Evolutionary conservation across 2,329 filamentous ascomycete species (phyloP), one percentile per base, ranked within the genome.

Genomic region (Epichloe sibirici): DNA sequence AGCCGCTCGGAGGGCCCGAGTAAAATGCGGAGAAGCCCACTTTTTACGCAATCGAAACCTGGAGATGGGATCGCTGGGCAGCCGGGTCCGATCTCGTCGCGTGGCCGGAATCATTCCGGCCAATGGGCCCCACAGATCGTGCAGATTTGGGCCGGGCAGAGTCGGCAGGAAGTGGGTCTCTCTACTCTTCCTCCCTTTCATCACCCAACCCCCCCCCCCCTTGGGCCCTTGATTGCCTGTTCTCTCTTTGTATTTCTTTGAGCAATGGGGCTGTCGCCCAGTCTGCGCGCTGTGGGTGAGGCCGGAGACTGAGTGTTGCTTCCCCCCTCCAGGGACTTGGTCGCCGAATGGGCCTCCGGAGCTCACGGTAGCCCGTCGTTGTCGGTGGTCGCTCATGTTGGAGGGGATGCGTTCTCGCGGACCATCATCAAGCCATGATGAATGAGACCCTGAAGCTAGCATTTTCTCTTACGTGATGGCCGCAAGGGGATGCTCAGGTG

Each of bases 31-130:
- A 45, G 47, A 50, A 4, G 21, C 17, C 51, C 43, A 37, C 17
- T 40, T 37, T 25, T 8, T 52, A 23, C 37, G 7, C 17, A 13
- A 42, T n/a, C 5, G 45, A 35, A 35, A 35, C 23, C 13, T 46
- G 21, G 23, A 34, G 21, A 46, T 38, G 37, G 49, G 13, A 37
- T 15, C 12, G 47, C 25, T 8, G 23, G 15, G 17, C 37, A 50
- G 40, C 60, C 61, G 60, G 61, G 47, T 60, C 62, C 62, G 61
- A 60, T 57, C 45, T 62, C 57, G 61, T 57, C 53, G 50, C 44
- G 55, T 62, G 64, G 65, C 65, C 65, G 65, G 65, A 66, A 66
- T 48, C 2, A 49, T 66, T 66, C 64, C 65, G 64, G 64, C 64
- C 64, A 64, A 52, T 46, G 47, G 52, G 45, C 55, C 58, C 61